A percentile compares a stretch with the other conserved stretches of the same genome.
Conservation (phyloP, 2,329 filamentous ascomycete species). For the Magnaporthiopsis incrustans region DNA sequence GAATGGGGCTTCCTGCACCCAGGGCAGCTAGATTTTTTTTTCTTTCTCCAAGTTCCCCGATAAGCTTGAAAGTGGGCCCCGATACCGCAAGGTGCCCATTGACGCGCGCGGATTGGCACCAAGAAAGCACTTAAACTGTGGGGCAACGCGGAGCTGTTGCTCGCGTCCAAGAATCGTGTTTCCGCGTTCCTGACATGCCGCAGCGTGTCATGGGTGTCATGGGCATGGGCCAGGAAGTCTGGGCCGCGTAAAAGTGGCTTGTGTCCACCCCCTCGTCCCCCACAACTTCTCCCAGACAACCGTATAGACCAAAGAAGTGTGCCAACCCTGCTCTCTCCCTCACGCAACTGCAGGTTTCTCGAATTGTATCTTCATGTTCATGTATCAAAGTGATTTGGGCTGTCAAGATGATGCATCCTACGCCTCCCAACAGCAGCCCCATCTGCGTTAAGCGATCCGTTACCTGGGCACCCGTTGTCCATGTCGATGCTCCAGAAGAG, state of each 20-base stretch:
- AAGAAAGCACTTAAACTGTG: background rate
- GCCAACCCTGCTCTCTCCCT: background rate
- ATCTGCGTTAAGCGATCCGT: background rate
- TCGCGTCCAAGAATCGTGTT: background rate
- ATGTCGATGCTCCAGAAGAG: background rate
- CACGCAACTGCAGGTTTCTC: background rate
- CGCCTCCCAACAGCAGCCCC: conserved; percentile 5
- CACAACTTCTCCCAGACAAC: no score
- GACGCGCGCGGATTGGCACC: background rate
- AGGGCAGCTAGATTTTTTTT: background rate
- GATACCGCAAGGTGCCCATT: background rate
- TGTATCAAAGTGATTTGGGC: background rate
- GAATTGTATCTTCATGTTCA: background rate
- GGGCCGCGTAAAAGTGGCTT: background rate
- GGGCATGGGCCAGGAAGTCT: background rate
- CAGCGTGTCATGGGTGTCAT: background rate
- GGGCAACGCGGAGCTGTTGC: background rate
- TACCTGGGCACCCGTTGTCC: background rate
- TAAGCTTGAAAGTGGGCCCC: background rate
- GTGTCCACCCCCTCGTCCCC: background rate
- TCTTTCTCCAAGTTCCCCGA: background rate
- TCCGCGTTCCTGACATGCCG: background rate
- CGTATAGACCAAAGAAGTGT: background rate
- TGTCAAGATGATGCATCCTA: background rate
- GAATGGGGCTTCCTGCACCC: background rate